Conservation (phyloP, 2,329 filamentous ascomycete species). For the Xylariaceae sp. region DNA sequence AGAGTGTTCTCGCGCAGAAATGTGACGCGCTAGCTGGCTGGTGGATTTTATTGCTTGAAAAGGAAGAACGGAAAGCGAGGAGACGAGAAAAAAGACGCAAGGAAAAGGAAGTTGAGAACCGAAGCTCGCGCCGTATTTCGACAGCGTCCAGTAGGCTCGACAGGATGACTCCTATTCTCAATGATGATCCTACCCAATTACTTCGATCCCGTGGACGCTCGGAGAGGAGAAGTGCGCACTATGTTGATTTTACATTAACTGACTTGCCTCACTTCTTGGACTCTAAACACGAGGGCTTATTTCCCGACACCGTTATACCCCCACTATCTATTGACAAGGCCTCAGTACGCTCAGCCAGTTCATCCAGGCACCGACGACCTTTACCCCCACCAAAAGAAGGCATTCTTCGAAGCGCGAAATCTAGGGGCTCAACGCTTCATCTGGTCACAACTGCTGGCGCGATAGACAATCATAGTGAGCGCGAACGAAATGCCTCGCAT, state of each 20-base stretch:
- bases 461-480: constrained; percentile 34
- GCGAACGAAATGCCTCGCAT: constrained; percentile 30
- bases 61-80: constrained; percentile 81
- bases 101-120: constrained; percentile 76
- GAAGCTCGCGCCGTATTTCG: constrained; percentile 75
- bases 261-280: constrained; percentile 77
- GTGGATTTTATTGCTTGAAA: constrained; percentile 93
- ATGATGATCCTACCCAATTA: constrained; percentile 60
- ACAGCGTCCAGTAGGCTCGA: constrained; percentile 84
- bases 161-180: constrained; percentile 68
- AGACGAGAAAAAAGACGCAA: constrained; percentile 76
- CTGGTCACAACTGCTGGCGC: constrained; percentile 64
- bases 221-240: constrained; percentile 66
- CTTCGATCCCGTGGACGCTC: constrained; percentile 70
- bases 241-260: constrained; percentile 57
- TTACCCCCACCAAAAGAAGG: constrained; percentile 83
- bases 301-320: constrained; percentile 42
- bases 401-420: constrained; percentile 59
- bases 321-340: constrained; percentile 76
- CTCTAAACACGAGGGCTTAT: constrained; percentile 40
- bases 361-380: constrained; percentile 68
- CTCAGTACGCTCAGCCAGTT: constrained; percentile 67
- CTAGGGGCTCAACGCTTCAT: constrained; percentile 79
- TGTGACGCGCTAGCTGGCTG: constrained; percentile 90
- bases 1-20: constrained; percentile 83